Evolutionary conservation across 2,329 filamentous ascomycete species (phyloP).

Genomic region (Nemania sp.): DNA sequence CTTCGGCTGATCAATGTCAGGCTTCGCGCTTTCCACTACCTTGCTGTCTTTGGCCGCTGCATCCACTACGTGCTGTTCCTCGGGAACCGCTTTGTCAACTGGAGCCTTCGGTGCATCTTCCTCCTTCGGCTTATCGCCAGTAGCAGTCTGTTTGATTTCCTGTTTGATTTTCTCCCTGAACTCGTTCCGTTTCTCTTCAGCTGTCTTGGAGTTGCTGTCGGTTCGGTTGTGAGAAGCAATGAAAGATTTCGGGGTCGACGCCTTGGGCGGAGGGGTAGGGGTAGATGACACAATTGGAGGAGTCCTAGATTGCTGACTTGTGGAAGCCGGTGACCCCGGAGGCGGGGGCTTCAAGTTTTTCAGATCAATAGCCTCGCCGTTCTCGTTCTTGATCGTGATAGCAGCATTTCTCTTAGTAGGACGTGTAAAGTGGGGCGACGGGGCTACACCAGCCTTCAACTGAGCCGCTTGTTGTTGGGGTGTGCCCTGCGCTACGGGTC

Average conservation of each 20-base stretch:
- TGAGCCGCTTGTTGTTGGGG: constrained; percentile 66
- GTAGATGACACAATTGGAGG: constrained; percentile 74
- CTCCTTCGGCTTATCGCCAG: constrained; percentile 51
- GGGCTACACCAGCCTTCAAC: constrained; percentile 49
- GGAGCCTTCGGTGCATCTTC: constrained; percentile 44
- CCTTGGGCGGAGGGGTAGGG: constrained; percentile 78
- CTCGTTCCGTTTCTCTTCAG: constrained; percentile 81
- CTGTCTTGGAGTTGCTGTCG: constrained; percentile 70
- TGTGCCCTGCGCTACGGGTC: constrained; percentile 61
- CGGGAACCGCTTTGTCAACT: constrained; percentile 38
- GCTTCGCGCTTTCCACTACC: constrained; percentile 41
- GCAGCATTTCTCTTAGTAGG: constrained; percentile 68
- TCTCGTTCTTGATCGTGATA: constrained; percentile 81
- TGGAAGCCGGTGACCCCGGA: constrained; percentile 59
- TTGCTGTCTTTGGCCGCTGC: constrained; percentile 27
- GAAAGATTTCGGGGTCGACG: constrained; percentile 55
- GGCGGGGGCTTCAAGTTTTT: constrained; percentile 57
- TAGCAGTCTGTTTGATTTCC: constrained; percentile 67
- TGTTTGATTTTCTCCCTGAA: constrained; percentile 78
- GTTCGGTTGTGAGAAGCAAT: constrained; percentile 67
- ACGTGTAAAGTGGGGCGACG: constrained; percentile 52
- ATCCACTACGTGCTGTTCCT: constrained; percentile 33
- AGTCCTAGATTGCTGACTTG: constrained; percentile 62
- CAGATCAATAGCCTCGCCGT: constrained; percentile 75
- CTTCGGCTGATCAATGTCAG: constrained; percentile 35